A percentile compares a stretch with the other conserved stretches of the same genome.
Evolutionary conservation across 805 yeast species (phyloP).

Genomic region (Ascoidea rubescens): DNA sequence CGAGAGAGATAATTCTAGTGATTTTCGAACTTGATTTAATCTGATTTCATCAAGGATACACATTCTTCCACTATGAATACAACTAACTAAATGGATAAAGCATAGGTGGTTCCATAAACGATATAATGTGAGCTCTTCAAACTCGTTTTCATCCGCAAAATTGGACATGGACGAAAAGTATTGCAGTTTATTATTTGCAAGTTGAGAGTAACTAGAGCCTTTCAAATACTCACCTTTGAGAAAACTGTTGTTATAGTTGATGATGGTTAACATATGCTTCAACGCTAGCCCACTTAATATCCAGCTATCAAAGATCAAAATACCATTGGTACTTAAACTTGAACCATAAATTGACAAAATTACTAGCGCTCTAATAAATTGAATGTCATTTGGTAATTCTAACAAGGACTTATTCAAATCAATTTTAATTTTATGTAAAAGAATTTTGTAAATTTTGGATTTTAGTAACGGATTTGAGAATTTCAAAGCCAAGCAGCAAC

Average conservation of each 20-base stretch:
- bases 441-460: slow-evolving; percentile 18
- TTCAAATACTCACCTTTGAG: too few species aligned
- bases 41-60: slow-evolving; percentile 33
- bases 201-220: background rate
- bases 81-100: slow-evolving; percentile 35
- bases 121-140: slow-evolving; percentile 31
- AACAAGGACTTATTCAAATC: slow-evolving; percentile 27
- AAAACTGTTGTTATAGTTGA: slow-evolving; percentile 15
- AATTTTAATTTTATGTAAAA: slow-evolving; percentile 23
- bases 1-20: slow-evolving; percentile 30
- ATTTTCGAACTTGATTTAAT: slow-evolving; percentile 30
- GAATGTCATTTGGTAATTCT: slow-evolving; percentile 22
- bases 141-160: slow-evolving; percentile 18
- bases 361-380: slow-evolving; percentile 37
- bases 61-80: slow-evolving; percentile 36
- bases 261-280: slow-evolving; percentile 27
- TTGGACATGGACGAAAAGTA: slow-evolving; percentile 7
- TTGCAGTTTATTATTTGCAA: too few species aligned
- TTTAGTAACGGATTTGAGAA: slow-evolving; percentile 22
- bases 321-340: slow-evolving; percentile 21
- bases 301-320: slow-evolving; percentile 36
- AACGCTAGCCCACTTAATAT: slow-evolving; percentile 34
- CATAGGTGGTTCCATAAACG: slow-evolving; percentile 41
- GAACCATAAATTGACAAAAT: slow-evolving; percentile 35
- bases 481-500: slow-evolving; percentile 35